phyloP scores from a whole-genome alignment of 1,284 basidiomycete genomes.

The Leccinum subrobustum region DNA sequence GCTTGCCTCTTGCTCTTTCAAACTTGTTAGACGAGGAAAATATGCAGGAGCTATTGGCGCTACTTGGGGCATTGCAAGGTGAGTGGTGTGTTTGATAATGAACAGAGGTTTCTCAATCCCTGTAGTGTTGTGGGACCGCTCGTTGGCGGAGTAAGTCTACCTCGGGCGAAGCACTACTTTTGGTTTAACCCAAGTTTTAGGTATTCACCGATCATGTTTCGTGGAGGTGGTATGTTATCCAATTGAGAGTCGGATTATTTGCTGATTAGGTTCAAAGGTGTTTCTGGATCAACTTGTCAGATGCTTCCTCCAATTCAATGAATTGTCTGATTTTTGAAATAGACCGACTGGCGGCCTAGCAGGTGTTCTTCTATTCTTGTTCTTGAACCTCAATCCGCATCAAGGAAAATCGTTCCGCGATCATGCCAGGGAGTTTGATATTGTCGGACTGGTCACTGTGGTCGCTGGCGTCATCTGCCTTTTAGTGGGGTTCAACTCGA shows the following conservation, averaged over 20 bases:
- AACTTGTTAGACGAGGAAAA: conserved; percentile 35
- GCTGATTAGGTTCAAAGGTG: conserved; percentile 26
- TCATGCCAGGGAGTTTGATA: conserved; percentile 44
- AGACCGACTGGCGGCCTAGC: conserved; percentile 47
- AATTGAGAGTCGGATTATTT: not conserved
- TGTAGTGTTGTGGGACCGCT: conserved; percentile 45
- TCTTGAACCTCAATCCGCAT: conserved; percentile 36
- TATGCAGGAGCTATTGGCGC: conserved; percentile 42
- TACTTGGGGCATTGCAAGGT: conserved; percentile 46
- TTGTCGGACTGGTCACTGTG: conserved; percentile 45
- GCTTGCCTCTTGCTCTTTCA: conserved; percentile 9
- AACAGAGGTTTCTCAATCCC: not conserved
- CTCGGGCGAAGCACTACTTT: not conserved
- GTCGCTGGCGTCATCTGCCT: conserved; percentile 48
- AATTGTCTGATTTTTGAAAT: not conserved
- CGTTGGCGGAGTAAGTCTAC: conserved; percentile 32
- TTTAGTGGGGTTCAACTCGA: conserved; percentile 39
- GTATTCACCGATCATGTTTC: conserved; percentile 41
- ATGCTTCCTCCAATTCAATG: not conserved
- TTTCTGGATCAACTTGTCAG: conserved; percentile 38
- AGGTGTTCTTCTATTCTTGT: conserved; percentile 31
- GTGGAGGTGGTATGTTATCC: conserved; percentile 35
- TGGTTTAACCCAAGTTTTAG: conserved; percentile 27
- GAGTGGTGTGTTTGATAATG: conserved; percentile 7
- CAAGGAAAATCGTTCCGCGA: conserved; percentile 32